Base-by-base conservation (phyloP, 164 flowering plant genomes). In the Sextonia rubra region DNA sequence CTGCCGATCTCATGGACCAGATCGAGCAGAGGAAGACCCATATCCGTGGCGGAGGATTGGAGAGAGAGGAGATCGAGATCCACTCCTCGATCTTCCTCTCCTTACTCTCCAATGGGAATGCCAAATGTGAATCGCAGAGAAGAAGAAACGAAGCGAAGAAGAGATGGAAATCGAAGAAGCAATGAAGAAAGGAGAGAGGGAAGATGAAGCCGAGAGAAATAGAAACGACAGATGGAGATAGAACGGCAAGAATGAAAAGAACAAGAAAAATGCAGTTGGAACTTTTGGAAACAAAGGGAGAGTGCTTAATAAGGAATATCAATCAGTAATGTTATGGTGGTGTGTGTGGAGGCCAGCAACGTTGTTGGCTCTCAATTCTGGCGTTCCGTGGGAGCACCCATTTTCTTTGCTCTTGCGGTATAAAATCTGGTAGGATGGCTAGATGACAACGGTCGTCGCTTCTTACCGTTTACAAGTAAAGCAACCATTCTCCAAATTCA, bases 1-100 rank as follows among this genome's bases (percentile, higher is more conserved):
- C 76, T 76, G 2, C 72, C 84, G 22, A 82, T 71, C 29, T 89
- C 88, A 23, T 76, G 77, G n/a, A 85, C 83, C 12, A 88, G 79
- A 47, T 81, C 78, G 25, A 85, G 77, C 24, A 85, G 75, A 2
- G 67, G 44, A 15, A 47, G 65, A 60, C 47, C 77, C 63, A 68
- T 82, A 69, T 52, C 60, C 72, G 56, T 69, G 55, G 3, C 65
- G 64, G 49, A 47, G 58, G 17, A 52, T 20, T 52, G n/a, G 58
- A 52, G 58, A 20, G 58, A 20, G 58, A 63, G 48, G 12, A 64
- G 27, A 66, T 24, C 23, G 22, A 37, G 17, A 23, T 37, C 26
- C 62, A 23, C 64, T 61, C 11, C 64, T 29, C 29, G n/a, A n/a
- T 47, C 67, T 29, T 64, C 58, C 58, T 27, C 67, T 29, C 18